Evolutionary conservation across 768 basidiomycete genomes (phyloP), one percentile per base, ranked within the genome.

Genomic region (Solioccasus polychromus): DNA sequence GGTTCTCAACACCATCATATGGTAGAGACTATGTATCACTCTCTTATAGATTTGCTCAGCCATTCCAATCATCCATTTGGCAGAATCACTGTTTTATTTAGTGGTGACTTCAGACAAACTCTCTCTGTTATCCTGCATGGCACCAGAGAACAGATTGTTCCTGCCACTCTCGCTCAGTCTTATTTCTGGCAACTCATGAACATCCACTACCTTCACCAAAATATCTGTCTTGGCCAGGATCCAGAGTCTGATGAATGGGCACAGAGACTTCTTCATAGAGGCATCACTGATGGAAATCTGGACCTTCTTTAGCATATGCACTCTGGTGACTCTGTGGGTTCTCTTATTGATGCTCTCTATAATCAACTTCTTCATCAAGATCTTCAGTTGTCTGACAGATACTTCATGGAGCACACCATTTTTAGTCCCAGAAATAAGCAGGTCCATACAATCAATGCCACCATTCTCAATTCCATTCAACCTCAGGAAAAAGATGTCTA

Each of bases 51-150:
- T 53, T 54, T 75, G 5, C 44, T 58, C 39, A 60, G 19, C 18
- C 45, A 22, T 28, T 66, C 15, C n/a, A 12, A 29, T 29, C 25
- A 18, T 4, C 62, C 61, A 5, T 79, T 74, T 70, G 75, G 71
- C 32, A 74, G 71, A 14, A 54, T 76, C 7, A 70, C 69, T 22
- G 52, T 74, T 0, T 42, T 79, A 3, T 74, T 77, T 65, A 74
- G 72, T 40, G 78, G 75, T 2, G 76, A 79, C 52, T 78, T 73
- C 41, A 63, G 63, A 7, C 77, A 78, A 48, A 75, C 56, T 0
- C 62, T 78, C 0, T 76, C 75, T 31, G 71, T 79, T 0, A 58
- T 78, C 8, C 53, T 51, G 0, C 55, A 62, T 47, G 75, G 73
- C 2, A 58, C 64, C 0, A 42, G 65, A 19, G 59, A 59, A 29